Conservation (phyloP, 106 monocot species). For the Dioscorea dumetorum region DNA sequence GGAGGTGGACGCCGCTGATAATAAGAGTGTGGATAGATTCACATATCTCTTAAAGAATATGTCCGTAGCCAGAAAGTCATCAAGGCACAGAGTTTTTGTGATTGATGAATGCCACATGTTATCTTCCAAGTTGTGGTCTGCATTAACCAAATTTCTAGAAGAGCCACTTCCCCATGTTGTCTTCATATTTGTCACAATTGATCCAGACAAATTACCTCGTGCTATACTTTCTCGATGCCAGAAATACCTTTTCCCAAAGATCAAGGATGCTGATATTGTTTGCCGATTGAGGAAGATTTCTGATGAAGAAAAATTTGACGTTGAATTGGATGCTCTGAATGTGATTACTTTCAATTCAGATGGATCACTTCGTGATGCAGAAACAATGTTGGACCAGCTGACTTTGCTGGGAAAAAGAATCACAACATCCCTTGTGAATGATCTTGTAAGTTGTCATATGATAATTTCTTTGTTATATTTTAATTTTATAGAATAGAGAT, state of each 20-base stretch:
- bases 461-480: too few species aligned
- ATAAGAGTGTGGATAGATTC: conserved; percentile 34
- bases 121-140: conserved; percentile 47
- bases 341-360: conserved; percentile 61
- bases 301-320: conserved; percentile 49
- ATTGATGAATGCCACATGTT: conserved; percentile 71
- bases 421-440: conserved; percentile 54
- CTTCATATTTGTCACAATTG: conserved; percentile 59
- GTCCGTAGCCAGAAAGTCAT: conserved; percentile 7
- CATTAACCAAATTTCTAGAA: conserved; percentile 49
- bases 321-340: conserved; percentile 51
- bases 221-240: conserved; percentile 53
- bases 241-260: conserved; percentile 59
- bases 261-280: conserved; percentile 62
- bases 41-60: conserved; percentile 38
- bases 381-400: conserved; percentile 58
- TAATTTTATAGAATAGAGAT: too few species aligned
- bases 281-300: conserved; percentile 37
- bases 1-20: conserved; percentile 47
- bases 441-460: conserved; percentile 40
- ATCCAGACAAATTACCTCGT: conserved; percentile 46
- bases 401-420: conserved; percentile 58
- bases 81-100: conserved; percentile 38
- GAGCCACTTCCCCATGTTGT: conserved; percentile 47
- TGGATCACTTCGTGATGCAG: conserved; percentile 76